phyloP scores from a whole-genome alignment of 2,329 filamentous ascomycete genomes.

The Seiridium cupressi region DNA sequence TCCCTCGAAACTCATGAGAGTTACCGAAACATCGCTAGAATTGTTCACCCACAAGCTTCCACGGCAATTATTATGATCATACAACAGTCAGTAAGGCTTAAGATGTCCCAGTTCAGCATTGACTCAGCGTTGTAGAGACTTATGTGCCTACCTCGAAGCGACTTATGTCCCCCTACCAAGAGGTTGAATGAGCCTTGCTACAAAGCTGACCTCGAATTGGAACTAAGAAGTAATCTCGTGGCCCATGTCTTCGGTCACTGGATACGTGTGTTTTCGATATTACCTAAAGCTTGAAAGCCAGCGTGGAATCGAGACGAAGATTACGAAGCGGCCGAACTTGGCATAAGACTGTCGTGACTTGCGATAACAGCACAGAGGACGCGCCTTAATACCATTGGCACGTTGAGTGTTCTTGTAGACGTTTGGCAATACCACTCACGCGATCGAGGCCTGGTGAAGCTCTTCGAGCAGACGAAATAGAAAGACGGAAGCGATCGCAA shows the following conservation, averaged over 20 bases:
- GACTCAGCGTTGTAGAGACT: slow-evolving; percentile 19
- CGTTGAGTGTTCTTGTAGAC: slow-evolving; percentile 22
- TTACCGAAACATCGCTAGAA: too few species aligned
- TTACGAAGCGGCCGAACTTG: slow-evolving; percentile 30
- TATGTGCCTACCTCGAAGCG: slow-evolving; percentile 31
- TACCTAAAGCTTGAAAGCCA: neutral
- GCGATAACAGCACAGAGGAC: slow-evolving; percentile 28
- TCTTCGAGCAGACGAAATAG: slow-evolving; percentile 19
- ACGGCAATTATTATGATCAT: slow-evolving; percentile 30
- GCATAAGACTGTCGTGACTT: slow-evolving; percentile 28
- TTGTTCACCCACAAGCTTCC: slow-evolving; percentile 13
- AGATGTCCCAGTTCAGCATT: neutral
- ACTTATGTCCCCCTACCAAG: slow-evolving; percentile 23
- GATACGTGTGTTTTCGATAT: slow-evolving; percentile 26
- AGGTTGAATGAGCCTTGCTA: slow-evolving; percentile 31
- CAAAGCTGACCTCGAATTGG: slow-evolving; percentile 33
- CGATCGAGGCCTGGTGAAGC: slow-evolving; percentile 14
- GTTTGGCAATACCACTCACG: too few species aligned
- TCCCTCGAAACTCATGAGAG: too few species aligned
- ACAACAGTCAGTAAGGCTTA: slow-evolving; percentile 25
- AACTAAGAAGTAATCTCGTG: slow-evolving; percentile 33
- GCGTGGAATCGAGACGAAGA: slow-evolving; percentile 13
- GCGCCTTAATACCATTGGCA: slow-evolving; percentile 29
- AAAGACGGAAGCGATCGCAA: neutral
- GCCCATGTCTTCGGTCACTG: slow-evolving; percentile 31